phyloP scores from a whole-genome alignment of 371 early-diverging fungal genomes.

The Mortierella sp. region DNA sequence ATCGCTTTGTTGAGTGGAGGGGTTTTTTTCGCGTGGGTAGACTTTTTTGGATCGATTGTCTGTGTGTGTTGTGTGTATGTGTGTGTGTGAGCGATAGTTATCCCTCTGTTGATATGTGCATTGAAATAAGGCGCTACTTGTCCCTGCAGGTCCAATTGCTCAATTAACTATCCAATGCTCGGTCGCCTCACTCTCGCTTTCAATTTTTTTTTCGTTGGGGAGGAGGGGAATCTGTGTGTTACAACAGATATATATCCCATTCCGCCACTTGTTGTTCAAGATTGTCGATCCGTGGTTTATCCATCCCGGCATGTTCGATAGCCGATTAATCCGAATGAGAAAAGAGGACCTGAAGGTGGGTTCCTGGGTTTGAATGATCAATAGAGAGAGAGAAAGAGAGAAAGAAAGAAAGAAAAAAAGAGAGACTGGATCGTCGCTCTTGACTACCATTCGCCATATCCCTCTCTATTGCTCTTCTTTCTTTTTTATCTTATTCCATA shows the following conservation, averaged over 20 bases:
- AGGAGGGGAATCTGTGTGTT: not conserved
- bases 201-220: conserved; percentile 17
- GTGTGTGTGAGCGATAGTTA: too few species aligned
- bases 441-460: not conserved
- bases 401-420: not conserved
- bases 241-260: not conserved
- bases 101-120: too few species aligned
- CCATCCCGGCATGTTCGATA: conserved; percentile 8
- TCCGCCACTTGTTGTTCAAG: not conserved
- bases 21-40: not conserved
- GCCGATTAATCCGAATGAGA: not conserved
- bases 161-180: not conserved
- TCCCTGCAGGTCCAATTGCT: not conserved
- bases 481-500: not conserved
- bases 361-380: conserved; percentile 7
- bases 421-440: conserved; percentile 6
- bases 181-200: not conserved
- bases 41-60: conserved; percentile 40
- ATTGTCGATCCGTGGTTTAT: conserved; percentile 11
- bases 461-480: not conserved
- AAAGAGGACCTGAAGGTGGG: not conserved
- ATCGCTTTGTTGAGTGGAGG: not conserved
- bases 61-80: not conserved
- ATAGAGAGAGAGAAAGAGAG: not conserved
- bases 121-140: too few species aligned